Evolutionary conservation across 164 flowering plant genomes (phyloP), one percentile per base, ranked within the genome.

Genomic region (Akebia trifoliata): DNA sequence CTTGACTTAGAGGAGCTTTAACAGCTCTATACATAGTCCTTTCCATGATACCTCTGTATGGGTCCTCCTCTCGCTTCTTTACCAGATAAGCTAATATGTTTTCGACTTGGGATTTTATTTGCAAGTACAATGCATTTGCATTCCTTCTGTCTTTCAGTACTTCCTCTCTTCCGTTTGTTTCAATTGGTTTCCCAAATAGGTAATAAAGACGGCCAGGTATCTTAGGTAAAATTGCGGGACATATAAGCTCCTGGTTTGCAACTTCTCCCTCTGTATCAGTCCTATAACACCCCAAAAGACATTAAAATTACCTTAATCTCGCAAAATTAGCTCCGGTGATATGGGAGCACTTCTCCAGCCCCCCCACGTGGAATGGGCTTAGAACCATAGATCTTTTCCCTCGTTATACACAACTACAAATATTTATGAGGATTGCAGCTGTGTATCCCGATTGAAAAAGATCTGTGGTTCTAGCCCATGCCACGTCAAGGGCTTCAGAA

Each of bases 171-270:
- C 88, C 91, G 35, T 70, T 68, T 22, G 88, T 87, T 50, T 74
- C 66, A 44, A 87, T 76, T 8, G 97, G 94, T 68, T 91, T 83
- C 48, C 96, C 97, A 59, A 86, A 91, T 51, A 80, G 71, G 68
- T 71, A 83, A 69, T 90, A 90, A 32, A 84, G 72, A 2, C 97
- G 83, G 6, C 97, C 97, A 0, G 97, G 97, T 2, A 83, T 2
- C 66, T 87, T 91, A 0, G 94, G 96, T 26, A 79, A 45, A 25
- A 86, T 3, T 3, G 72, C 81, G 0, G 97, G 97, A 24, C 75
- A 0, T 50, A 46, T 74, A 12, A 83, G 63, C 3, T 72, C 57
- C 56, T 77, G 77, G 21, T 77, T 73, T 6, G 69, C 81, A 26
- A 76, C 76, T 67, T 83, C 86, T 18, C 86, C 86, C 4, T 24